Conservation (phyloP, 2,329 filamentous ascomycete genomes). For the Ploettnerulaceae sp. region DNA sequence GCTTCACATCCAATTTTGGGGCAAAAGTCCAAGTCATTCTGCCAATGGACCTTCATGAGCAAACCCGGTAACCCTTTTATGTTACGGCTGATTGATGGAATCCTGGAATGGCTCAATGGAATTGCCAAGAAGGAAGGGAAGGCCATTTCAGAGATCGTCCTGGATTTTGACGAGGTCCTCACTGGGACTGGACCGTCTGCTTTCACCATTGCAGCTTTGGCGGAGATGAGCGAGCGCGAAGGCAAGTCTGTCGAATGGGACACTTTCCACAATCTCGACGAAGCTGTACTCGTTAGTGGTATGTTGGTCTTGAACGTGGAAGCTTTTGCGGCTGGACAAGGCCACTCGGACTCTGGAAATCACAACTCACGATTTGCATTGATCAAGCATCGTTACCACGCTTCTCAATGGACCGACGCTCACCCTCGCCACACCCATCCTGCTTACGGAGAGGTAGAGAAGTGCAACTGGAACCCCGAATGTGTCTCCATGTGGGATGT, state of each 20-base stretch:
- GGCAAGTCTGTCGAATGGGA: constrained; percentile 54
- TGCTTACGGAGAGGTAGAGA: constrained; percentile 64
- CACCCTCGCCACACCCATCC: constrained; percentile 65
- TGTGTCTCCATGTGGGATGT: constrained; percentile 64
- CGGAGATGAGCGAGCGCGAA: constrained; percentile 52
- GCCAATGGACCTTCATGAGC: constrained; percentile 71
- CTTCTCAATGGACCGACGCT: constrained; percentile 63
- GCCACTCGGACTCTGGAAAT: constrained; percentile 67
- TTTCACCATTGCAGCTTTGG: constrained; percentile 60
- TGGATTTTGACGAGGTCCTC: constrained; percentile 70
- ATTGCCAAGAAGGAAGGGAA: constrained; percentile 55
- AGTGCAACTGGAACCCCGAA: constrained; percentile 63
- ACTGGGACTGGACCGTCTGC: constrained; percentile 68
- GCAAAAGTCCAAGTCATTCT: constrained; percentile 64
- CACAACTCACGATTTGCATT: constrained; percentile 61
- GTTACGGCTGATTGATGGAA: constrained; percentile 62
- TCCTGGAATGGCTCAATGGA: constrained; percentile 59
- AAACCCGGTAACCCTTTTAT: constrained; percentile 64
- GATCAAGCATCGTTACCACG: constrained; percentile 71
- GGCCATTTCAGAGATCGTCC: constrained; percentile 53
- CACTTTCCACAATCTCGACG: constrained; percentile 58
- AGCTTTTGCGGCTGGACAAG: constrained; percentile 68
- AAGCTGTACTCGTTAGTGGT: constrained; percentile 60
- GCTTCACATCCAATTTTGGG: constrained; percentile 60
- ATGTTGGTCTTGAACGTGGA: constrained; percentile 66